Percentiles rank a stretch among this genome's conserved stretches.
Evolutionary conservation across 2,329 filamentous ascomycete species (phyloP).

Genomic region (Stachybotrys echinatus): DNA sequence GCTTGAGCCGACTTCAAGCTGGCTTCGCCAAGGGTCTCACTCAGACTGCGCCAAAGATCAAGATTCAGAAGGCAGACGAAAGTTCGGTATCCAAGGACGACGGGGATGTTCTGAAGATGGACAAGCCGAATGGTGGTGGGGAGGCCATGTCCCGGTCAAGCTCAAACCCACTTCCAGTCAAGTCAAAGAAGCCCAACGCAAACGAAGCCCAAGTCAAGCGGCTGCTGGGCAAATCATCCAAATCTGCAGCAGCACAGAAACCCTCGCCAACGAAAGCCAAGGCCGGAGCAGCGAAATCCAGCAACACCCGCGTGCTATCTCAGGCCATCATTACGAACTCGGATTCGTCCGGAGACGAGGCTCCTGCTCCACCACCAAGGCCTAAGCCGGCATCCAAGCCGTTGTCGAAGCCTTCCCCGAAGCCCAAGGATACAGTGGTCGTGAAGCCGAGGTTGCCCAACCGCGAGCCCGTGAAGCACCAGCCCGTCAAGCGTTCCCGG

Average conservation of each 20-base stretch:
- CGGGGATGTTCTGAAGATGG: constrained; percentile 19
- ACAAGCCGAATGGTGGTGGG: constrained; percentile 22
- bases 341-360: constrained; percentile 47
- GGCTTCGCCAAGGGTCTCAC: constrained; percentile 49
- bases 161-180: constrained; percentile 44
- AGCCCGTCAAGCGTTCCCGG: constrained; percentile 21
- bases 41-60: constrained; percentile 41
- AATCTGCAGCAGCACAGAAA: constrained; percentile 18
- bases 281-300: constrained; percentile 22
- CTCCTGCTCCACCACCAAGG: constrained; percentile 24
- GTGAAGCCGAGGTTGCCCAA: constrained; percentile 26
- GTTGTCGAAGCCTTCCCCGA: constrained; percentile 14
- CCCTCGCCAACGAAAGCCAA: constrained; percentile 37
- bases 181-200: constrained; percentile 52
- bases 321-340: constrained; percentile 53
- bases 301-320: constrained; percentile 43
- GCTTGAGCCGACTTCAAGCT: constrained; percentile 56
- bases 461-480: constrained; percentile 25
- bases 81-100: constrained; percentile 34
- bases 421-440: constrained; percentile 24
- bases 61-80: constrained; percentile 46
- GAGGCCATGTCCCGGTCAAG: constrained; percentile 44
- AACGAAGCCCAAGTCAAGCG: constrained; percentile 53
- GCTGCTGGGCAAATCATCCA: constrained; percentile 30
- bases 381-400: constrained; percentile 22